Evolutionary conservation across 768 basidiomycete species (phyloP), one percentile per base, ranked within the genome.

Genomic region (Tylopilus sp.): DNA sequence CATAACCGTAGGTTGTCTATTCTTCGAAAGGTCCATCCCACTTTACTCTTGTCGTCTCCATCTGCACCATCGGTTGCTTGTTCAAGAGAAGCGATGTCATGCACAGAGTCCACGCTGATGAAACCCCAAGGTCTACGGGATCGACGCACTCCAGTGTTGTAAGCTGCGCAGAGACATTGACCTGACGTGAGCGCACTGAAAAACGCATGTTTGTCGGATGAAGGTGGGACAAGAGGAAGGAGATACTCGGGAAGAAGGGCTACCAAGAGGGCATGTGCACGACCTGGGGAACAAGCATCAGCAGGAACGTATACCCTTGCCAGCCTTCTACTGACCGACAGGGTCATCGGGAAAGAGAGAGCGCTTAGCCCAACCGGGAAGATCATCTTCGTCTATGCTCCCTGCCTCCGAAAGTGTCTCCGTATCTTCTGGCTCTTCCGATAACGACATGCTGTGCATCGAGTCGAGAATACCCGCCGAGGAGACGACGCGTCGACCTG

Each of bases 51-150:
- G 53, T 79, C 78, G 38, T 76, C 74, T 4, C 64, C 73, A 24
- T 59, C 63, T 0, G 58, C 61, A 21, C 65, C 69, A 13, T 71
- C 66, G 8, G 73, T 74, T 1, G 77, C 76, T 49, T 71, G 72
- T 64, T 90, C 88, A 16, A 91, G 78, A 3, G 79, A 74, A 19
- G 84, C 68, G 42, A 95, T 84, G 62, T 92, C 89, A 61, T 95
- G 93, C 17, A 96, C 83, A 3, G 83, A 81, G 52, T 87, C 83
- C 40, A 77, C 71, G 55, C 79, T 87, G 52, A 95, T 86, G 69
- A 86, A 95, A 1, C 92, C 93, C 91, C 92, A 96, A 0, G 90
- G 89, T 58, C 87, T 83, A 43, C 82, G 82, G 9, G 90, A 92
- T 53, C 83, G 81, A 24, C 93, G 82, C 0, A 95, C 87, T 26